Evolutionary conservation across 2,329 filamentous ascomycete genomes (phyloP), one percentile per base, ranked within the genome.

Genomic region (Penicillium hordei): DNA sequence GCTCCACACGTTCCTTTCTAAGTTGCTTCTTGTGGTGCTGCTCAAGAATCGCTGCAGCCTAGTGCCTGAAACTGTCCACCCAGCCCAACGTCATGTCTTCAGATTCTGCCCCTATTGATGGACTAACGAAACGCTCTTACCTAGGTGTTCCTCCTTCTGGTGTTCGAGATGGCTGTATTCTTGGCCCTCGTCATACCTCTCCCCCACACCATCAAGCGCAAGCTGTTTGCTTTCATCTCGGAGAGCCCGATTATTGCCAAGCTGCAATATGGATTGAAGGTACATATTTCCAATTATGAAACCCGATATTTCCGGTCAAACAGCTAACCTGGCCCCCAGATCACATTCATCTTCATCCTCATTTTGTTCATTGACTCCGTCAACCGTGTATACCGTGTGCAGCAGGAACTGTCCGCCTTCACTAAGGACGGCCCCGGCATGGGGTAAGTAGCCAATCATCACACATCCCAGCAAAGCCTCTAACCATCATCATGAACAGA

Each of bases 321-420:
- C 21, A 23, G 6, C 36, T 40, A 42, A 48, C 33, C 19, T 58
- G 29, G 56, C 23, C n/a, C 25, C 7, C 49, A 88, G 86, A 99
- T 99, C 57, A 96, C 92, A 2, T 99, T 99, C 75, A 93, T 99
- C 74, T 99, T 99, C 81, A 97, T 99, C 71, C 83, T 97, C 58
- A 96, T 99, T 64, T 88, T 99, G 65, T 99, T 99, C 80, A 86
- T 97, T 70, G 94, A 99, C 80, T 96, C 92, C 73, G 93, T 97
- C 76, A 89, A 89, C 77, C 91, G 94, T 64, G 94, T 99, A 71
- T 99, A 97, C 78, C 90, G 94, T 62, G 94, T 99, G 55, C 93
- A 97, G 79, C 79, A 94, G 63, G 94, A 99, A 80, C 83, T 97
- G 57, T 81, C 86, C 46, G 82, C 87, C 52, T 88, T 90, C 59